These are phyloP conservation scores for Sporothrix brasiliensis DNA, from an alignment of 2,329 filamentous ascomycete species.

Conservation along the genomic window DNA sequence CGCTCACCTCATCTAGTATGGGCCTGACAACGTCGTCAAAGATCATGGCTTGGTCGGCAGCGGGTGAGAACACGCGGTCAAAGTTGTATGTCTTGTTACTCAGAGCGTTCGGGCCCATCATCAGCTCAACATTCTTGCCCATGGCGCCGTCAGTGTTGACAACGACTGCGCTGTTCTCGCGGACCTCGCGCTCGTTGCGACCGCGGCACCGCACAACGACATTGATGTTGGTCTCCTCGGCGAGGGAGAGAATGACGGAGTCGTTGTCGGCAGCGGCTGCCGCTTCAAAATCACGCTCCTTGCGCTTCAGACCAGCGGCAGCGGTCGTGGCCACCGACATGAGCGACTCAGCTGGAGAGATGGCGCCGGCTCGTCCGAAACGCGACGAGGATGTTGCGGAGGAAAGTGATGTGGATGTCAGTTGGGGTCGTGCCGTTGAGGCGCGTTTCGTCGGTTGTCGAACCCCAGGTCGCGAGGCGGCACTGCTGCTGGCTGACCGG, in stretches of 20 bases:
- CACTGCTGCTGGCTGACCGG: slow-evolving; percentile 34
- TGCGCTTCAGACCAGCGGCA: slow-evolving; percentile 69
- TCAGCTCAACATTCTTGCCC: slow-evolving; percentile 80
- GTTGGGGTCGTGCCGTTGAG: slow-evolving; percentile 36
- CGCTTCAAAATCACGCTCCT: slow-evolving; percentile 78
- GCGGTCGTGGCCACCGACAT: slow-evolving; percentile 60
- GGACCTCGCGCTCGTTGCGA: slow-evolving; percentile 86
- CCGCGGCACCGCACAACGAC: slow-evolving; percentile 94
- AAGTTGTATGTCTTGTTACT: slow-evolving; percentile 97
- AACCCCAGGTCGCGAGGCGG: slow-evolving; percentile 40
- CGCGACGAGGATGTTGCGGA: slow-evolving; percentile 30
- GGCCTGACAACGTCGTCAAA: slow-evolving; percentile 95
- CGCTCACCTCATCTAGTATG: slow-evolving; percentile 80
- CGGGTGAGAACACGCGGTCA: slow-evolving; percentile 94
- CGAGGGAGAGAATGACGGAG: slow-evolving; percentile 41
- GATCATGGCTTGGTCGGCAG: slow-evolving; percentile 89
- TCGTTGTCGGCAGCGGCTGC: slow-evolving; percentile 47
- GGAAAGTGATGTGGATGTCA: slow-evolving; percentile 27
- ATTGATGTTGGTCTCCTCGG: slow-evolving; percentile 93
- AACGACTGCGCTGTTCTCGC: slow-evolving; percentile 93
- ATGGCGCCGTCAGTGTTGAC: slow-evolving; percentile 86
- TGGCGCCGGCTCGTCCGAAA: slow-evolving; percentile 50
- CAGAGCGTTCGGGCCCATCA: slow-evolving; percentile 88
- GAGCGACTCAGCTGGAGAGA: slow-evolving; percentile 72
- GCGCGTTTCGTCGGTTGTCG: slow-evolving; percentile 38